Percentiles rank a stretch among this genome's conserved stretches.
phyloP scores from a whole-genome alignment of 2,329 filamentous ascomycete species.

The Penicillium sp. region DNA sequence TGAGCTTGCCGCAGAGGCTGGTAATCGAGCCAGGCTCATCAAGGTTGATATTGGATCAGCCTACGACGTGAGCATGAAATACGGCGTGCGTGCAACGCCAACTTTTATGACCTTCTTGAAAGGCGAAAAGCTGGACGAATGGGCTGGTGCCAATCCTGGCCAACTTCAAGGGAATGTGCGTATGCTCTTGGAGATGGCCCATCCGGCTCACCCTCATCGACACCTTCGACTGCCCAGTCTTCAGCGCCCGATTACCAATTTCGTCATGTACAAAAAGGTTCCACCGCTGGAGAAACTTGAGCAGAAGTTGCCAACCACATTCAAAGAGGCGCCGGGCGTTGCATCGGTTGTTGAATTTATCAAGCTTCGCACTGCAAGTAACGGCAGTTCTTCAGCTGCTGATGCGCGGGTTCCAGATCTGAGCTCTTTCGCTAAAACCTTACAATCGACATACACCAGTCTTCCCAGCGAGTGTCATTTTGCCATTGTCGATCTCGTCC shows the following conservation, averaged over 20 bases:
- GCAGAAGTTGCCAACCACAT: constrained; percentile 62
- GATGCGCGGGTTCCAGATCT: constrained; percentile 68
- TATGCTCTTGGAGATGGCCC: constrained; percentile 67
- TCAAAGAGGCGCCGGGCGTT: constrained; percentile 56
- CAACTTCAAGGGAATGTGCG: constrained; percentile 66
- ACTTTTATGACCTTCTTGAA: constrained; percentile 82
- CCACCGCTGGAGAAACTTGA: constrained; percentile 78
- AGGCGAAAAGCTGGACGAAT: constrained; percentile 69
- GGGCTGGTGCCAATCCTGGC: constrained; percentile 68
- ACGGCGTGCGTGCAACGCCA: constrained; percentile 68
- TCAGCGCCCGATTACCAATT: constrained; percentile 56
- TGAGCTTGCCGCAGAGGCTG: constrained; percentile 67
- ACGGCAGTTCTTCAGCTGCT: constrained; percentile 49
- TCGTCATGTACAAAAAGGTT: constrained; percentile 69
- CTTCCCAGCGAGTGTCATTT: constrained; percentile 66
- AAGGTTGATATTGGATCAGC: constrained; percentile 73
- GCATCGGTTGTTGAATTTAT: constrained; percentile 65
- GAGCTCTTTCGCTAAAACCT: constrained; percentile 55
- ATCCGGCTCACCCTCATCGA: constrained; percentile 69
- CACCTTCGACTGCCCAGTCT: constrained; percentile 65
- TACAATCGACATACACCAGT: constrained; percentile 51
- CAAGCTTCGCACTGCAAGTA: constrained; percentile 40
- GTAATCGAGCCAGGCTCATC: constrained; percentile 63
- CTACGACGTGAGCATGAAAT: constrained; percentile 58
- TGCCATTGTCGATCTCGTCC: constrained; percentile 75